Evolutionary conservation across 1,284 basidiomycete species (phyloP).

Genomic region (Rhodotorula sp.): DNA sequence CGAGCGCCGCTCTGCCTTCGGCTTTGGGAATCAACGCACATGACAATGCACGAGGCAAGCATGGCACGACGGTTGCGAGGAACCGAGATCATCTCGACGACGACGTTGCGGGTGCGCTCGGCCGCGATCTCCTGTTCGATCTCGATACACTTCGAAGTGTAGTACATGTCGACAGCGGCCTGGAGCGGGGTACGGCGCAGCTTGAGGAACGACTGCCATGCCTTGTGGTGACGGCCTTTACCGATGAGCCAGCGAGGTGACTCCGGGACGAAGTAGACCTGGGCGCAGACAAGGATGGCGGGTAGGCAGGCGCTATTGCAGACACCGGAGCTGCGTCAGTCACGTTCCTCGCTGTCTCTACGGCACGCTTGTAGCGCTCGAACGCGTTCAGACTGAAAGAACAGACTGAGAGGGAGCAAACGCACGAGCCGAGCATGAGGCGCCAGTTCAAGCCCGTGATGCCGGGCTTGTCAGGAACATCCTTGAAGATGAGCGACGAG

Average conservation of each 20-base stretch:
- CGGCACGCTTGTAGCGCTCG: neutral
- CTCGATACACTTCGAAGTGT: conserved; percentile 27
- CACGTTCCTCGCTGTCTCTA: neutral
- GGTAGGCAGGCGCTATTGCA: conserved; percentile 51
- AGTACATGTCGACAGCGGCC: conserved; percentile 65
- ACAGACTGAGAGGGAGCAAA: neutral
- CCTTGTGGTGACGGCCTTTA: conserved; percentile 66
- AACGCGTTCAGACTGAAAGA: no score
- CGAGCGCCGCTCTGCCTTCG: no score
- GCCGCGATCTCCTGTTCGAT: conserved; percentile 11
- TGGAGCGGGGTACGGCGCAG: conserved; percentile 69
- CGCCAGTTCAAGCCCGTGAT: conserved; percentile 50
- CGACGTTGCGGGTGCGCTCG: neutral
- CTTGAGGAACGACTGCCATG: conserved; percentile 63
- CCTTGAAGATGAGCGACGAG: conserved; percentile 38
- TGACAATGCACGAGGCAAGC: conserved; percentile 65
- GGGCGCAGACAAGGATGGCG: conserved; percentile 44
- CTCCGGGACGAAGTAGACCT: conserved; percentile 34
- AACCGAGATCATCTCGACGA: conserved; percentile 58
- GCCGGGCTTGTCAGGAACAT: conserved; percentile 23
- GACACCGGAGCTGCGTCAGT: neutral
- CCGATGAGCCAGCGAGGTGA: conserved; percentile 70
- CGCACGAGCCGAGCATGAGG: conserved; percentile 53
- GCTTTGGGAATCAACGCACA: conserved; percentile 57
- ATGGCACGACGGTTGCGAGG: conserved; percentile 73